Evolutionary conservation across 2,329 filamentous ascomycete species (phyloP).

Genomic region (Phialophora chinensis): DNA sequence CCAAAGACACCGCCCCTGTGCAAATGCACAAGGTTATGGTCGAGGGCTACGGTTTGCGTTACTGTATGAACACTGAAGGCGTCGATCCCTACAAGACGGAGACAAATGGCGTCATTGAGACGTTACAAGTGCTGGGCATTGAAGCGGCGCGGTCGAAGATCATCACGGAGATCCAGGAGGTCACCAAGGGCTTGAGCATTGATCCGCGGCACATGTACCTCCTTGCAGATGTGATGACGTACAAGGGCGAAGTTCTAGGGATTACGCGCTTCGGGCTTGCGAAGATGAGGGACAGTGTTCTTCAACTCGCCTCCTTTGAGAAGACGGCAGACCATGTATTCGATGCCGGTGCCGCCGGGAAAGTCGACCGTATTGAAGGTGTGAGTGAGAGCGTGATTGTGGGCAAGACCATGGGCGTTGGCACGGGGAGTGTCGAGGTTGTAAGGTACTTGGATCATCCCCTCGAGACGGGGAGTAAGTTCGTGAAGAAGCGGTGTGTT

Average conservation of each 20-base stretch:
- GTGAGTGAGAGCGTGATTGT: conserved; percentile 98
- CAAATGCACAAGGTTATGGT: conserved; percentile 78
- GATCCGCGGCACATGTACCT: conserved; percentile 98
- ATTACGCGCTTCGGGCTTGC: conserved; percentile 95
- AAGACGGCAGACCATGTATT: conserved; percentile 98
- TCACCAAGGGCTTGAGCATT: conserved; percentile 95
- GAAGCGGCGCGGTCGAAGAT: conserved; percentile 92
- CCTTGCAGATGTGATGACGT: conserved; percentile 97
- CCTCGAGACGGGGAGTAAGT: conserved; percentile 44
- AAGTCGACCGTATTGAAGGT: conserved; percentile 88
- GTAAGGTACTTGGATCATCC: conserved; percentile 75
- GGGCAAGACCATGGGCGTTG: conserved; percentile 90
- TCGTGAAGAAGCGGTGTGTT: conserved; percentile 57
- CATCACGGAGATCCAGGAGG: conserved; percentile 80
- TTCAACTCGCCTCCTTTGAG: conserved; percentile 95
- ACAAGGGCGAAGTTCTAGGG: conserved; percentile 94
- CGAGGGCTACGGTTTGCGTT: conserved; percentile 88
- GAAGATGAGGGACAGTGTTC: conserved; percentile 93
- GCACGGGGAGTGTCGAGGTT: conserved; percentile 90
- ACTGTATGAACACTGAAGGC: conserved; percentile 92
- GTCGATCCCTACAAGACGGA: conserved; percentile 76
- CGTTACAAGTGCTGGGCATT: conserved; percentile 84
- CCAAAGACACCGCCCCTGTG: conserved; percentile 66
- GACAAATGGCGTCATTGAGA: conserved; percentile 91
- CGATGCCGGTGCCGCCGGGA: conserved; percentile 89